These are phyloP conservation scores for Thraustochytrium sp. DNA, from an alignment of 352 stramenopile genomes.

Conservation along the genomic window DNA sequence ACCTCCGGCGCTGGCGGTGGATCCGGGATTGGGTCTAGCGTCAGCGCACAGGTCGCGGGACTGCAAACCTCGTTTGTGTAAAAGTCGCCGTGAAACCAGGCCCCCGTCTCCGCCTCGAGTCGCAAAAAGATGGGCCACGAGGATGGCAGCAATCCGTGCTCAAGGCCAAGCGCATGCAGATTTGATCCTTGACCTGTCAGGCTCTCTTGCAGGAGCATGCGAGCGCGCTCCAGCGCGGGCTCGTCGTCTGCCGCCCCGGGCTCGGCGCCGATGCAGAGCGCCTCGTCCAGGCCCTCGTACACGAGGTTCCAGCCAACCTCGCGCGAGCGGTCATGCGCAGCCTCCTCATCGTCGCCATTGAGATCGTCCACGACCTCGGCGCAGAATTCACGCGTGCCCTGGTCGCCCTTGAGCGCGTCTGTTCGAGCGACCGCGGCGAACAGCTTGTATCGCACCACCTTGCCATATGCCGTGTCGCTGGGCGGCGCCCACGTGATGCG, in stretches of 20 bases:
- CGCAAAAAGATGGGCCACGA: slow-evolving; percentile 2
- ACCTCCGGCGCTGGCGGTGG: neutral
- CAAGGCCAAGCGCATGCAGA: neutral
- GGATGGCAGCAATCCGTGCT: slow-evolving; percentile 18
- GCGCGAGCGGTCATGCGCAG: too few species aligned
- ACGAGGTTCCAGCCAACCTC: neutral
- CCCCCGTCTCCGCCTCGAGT: neutral
- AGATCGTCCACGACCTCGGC: neutral
- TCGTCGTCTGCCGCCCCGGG: neutral
- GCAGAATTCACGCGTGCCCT: neutral
- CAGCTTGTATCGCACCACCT: neutral
- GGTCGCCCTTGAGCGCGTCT: neutral
- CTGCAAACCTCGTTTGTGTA: neutral
- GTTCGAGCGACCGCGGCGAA: neutral
- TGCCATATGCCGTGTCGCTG: neutral
- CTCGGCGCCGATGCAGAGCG: neutral
- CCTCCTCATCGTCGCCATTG: neutral
- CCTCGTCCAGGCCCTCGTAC: neutral
- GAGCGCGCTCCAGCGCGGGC: neutral
- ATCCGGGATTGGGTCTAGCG: neutral
- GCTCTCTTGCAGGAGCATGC: neutral
- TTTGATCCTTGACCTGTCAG: neutral
- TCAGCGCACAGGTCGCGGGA: neutral
- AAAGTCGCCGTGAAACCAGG: slow-evolving; percentile 33
- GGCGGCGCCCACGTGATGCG: neutral